Evolutionary conservation across 75 land plant genomes (phyloP).

Genomic region (Picea glauca): DNA sequence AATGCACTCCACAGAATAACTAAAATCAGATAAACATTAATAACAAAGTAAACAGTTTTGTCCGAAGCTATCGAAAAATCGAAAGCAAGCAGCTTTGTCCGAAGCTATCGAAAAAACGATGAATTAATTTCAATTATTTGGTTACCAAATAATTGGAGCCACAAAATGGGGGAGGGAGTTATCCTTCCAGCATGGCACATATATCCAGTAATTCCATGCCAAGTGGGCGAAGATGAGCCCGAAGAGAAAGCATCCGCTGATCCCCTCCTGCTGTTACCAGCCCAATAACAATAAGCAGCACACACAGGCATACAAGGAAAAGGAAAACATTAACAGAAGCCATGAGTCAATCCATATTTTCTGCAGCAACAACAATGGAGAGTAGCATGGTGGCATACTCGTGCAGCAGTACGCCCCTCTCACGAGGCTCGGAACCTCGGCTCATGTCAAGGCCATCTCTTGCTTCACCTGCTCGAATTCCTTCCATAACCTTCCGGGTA

Average conservation of each 20-base stretch:
- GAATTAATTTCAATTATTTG: neutral
- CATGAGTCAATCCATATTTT: neutral
- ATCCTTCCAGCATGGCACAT: conserved; percentile 5
- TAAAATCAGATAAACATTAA: too few species aligned
- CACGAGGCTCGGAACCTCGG: too few species aligned
- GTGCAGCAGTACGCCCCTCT: neutral
- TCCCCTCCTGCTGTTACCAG: neutral
- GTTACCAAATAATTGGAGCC: neutral
- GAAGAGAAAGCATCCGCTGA: neutral
- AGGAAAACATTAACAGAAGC: too few species aligned
- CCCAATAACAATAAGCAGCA: neutral
- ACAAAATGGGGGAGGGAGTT: neutral
- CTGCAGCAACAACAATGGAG: neutral
- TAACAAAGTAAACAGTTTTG: too few species aligned
- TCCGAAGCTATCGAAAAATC: too few species aligned
- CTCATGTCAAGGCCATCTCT: neutral
- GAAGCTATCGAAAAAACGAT: neutral
- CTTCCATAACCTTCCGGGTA: neutral
- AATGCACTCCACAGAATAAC: too few species aligned
- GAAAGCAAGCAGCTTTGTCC: too few species aligned
- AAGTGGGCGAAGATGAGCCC: neutral
- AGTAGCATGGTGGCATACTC: neutral
- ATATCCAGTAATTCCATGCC: neutral
- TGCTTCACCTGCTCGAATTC: neutral
- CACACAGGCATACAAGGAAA: neutral